phyloP scores from a whole-genome alignment of 176 grass and related monocot species.

The Oryza coarctata region DNA sequence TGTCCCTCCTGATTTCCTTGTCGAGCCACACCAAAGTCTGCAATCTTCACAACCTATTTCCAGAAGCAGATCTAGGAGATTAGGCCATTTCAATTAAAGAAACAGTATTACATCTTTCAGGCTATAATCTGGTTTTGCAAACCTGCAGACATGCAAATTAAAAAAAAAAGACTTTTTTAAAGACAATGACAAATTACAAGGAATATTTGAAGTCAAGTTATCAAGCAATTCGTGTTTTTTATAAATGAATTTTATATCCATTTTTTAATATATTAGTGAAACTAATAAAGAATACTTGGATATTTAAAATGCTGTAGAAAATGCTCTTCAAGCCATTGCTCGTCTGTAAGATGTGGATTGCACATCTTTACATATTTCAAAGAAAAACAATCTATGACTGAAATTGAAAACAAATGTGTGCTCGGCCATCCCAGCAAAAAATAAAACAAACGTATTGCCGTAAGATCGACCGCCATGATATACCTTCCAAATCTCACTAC shows the following conservation, averaged over 20 bases:
- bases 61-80: conserved; percentile 30
- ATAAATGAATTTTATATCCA: neutral
- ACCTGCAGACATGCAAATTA: neutral
- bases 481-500: conserved; percentile 6
- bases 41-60: conserved; percentile 81
- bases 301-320: neutral
- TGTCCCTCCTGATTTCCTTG: conserved; percentile 59
- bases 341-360: conserved; percentile 16
- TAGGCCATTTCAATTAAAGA: neutral
- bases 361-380: neutral
- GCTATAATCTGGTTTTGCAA: neutral
- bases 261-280: neutral
- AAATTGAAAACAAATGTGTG: conserved; percentile 19
- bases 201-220: neutral
- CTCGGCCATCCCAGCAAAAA: no score
- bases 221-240: neutral
- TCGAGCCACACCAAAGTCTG: conserved; percentile 90
- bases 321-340: neutral
- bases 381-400: neutral
- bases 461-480: neutral
- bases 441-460: neutral
- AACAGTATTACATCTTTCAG: neutral
- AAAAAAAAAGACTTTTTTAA: neutral
- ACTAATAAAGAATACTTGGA: conserved; percentile 21
- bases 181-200: neutral